Evolutionary conservation across 345 rosid species (phyloP).

Genomic region (Cardamine resedifolia): DNA sequence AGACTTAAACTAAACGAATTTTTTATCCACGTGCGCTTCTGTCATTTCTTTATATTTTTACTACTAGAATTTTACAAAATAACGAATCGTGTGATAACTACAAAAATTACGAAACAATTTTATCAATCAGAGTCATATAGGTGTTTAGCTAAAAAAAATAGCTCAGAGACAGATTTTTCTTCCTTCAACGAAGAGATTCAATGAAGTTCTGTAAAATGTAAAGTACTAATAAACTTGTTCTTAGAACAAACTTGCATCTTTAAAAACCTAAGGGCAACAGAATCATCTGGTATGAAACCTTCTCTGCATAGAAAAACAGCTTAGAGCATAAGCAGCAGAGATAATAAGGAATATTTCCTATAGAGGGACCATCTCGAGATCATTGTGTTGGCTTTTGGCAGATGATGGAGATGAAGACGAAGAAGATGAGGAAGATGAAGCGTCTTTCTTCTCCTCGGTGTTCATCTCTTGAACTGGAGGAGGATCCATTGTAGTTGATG

Average conservation of each 20-base stretch:
- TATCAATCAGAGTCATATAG: not conserved
- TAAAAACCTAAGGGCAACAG: slow-evolving; percentile 11
- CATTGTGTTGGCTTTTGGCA: slow-evolving; percentile 40
- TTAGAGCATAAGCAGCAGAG: slow-evolving; percentile 27
- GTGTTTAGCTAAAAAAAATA: not conserved
- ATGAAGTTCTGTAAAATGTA: not conserved
- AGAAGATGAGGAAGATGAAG: slow-evolving; percentile 28
- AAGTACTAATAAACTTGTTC: slow-evolving; percentile 23
- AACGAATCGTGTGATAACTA: too few relatives aligned
- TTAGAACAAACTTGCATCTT: slow-evolving; percentile 13
- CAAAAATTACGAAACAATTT: not conserved
- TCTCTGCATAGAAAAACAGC: slow-evolving; percentile 24
- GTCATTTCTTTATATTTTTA: not conserved
- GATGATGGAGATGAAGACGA: slow-evolving; percentile 43
- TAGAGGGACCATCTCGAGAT: slow-evolving; percentile 56
- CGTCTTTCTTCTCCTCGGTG: slow-evolving; percentile 38
- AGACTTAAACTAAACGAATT: too few relatives aligned
- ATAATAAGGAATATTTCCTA: slow-evolving; percentile 33
- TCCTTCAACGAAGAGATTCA: not conserved
- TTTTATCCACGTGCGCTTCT: too few relatives aligned
- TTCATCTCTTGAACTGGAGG: slow-evolving; percentile 81
- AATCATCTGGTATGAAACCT: slow-evolving; percentile 33
- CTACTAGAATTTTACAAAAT: not conserved
- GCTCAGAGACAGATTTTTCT: not conserved
- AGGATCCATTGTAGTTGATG: slow-evolving; percentile 58